These are phyloP conservation scores for Peniophora sp. DNA, from an alignment of 1,284 basidiomycete genomes.

Conservation along the genomic window DNA sequence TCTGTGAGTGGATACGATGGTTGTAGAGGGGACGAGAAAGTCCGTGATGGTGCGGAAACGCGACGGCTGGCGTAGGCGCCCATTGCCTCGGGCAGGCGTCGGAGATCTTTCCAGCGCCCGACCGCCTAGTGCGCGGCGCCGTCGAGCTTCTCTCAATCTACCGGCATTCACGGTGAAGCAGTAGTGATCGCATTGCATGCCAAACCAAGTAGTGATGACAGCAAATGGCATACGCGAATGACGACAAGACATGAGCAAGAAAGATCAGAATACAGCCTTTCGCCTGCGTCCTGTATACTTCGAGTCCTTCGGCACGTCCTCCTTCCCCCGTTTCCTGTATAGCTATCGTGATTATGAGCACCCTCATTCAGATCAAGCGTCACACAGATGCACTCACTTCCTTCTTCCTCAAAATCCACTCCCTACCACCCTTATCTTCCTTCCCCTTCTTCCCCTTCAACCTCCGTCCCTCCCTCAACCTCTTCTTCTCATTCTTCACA, in stretches of 20 bases:
- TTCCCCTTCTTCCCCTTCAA: slow-evolving; percentile 58
- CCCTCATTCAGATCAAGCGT: background rate
- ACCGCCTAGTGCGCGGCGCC: too few relatives aligned
- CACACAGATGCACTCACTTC: slow-evolving; percentile 40
- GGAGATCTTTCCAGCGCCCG: too few relatives aligned
- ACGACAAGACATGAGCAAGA: slow-evolving; percentile 8
- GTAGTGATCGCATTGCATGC: too few relatives aligned
- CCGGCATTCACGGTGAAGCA: too few relatives aligned
- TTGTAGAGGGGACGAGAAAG: too few relatives aligned
- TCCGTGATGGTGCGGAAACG: too few relatives aligned
- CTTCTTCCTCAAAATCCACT: slow-evolving; percentile 84
- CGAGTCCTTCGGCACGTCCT: slow-evolving; percentile 71
- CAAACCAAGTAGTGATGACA: background rate
- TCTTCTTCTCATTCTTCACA: slow-evolving; percentile 61
- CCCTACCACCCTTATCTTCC: slow-evolving; percentile 55
- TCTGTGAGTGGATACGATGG: too few relatives aligned
- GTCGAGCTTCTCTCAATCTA: too few relatives aligned
- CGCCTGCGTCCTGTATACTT: slow-evolving; percentile 78
- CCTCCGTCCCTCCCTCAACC: slow-evolving; percentile 49
- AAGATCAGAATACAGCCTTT: slow-evolving; percentile 51
- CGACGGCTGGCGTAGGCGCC: too few relatives aligned
- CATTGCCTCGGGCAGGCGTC: too few relatives aligned
- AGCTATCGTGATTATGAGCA: slow-evolving; percentile 34
- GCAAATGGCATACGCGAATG: slow-evolving; percentile 5
- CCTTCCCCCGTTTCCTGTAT: slow-evolving; percentile 76